phyloP scores from a whole-genome alignment of 495 filamentous ascomycete genomes.

The Talaromyces adpressus region DNA sequence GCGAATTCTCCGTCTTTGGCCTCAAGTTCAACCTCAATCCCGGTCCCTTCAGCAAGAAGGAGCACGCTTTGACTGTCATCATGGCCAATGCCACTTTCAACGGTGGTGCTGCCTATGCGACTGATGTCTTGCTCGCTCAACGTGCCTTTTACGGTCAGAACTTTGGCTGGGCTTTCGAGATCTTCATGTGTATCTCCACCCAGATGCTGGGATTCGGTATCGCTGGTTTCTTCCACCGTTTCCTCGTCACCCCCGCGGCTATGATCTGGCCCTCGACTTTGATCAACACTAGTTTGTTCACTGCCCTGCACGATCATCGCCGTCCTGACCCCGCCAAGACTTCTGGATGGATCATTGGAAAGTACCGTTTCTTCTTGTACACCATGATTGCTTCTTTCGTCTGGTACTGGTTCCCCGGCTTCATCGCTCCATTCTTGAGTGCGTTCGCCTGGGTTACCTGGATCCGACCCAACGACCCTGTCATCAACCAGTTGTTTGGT shows the following conservation, averaged over 20 bases:
- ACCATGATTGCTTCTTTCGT: constrained; percentile 49
- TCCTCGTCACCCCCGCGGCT: constrained; percentile 54
- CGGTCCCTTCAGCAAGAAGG: constrained; percentile 69
- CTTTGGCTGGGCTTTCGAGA: constrained; percentile 61
- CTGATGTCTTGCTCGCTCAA: constrained; percentile 60
- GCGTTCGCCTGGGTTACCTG: constrained; percentile 41
- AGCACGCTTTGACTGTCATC: constrained; percentile 67
- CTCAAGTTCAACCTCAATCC: constrained; percentile 54
- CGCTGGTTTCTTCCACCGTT: constrained; percentile 59
- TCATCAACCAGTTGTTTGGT: constrained; percentile 54
- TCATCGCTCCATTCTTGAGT: constrained; percentile 39
- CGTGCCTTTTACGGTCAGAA: constrained; percentile 59
- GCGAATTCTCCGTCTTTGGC: constrained; percentile 48
- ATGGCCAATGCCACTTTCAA: constrained; percentile 52
- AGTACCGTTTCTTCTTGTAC: constrained; percentile 60
- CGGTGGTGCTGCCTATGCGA: constrained; percentile 56
- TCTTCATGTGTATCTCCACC: constrained; percentile 60
- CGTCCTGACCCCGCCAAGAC: constrained; percentile 48
- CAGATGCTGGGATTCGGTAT: constrained; percentile 68
- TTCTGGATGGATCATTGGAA: constrained; percentile 58
- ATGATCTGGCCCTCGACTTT: constrained; percentile 73
- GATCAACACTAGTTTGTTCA: constrained; percentile 58
- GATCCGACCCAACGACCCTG: constrained; percentile 43
- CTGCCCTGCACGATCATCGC: constrained; percentile 61
- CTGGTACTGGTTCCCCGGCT: constrained; percentile 56